These are phyloP conservation scores for Trametes cingulata DNA, from an alignment of 768 basidiomycete genomes.

Conservation along the genomic window DNA sequence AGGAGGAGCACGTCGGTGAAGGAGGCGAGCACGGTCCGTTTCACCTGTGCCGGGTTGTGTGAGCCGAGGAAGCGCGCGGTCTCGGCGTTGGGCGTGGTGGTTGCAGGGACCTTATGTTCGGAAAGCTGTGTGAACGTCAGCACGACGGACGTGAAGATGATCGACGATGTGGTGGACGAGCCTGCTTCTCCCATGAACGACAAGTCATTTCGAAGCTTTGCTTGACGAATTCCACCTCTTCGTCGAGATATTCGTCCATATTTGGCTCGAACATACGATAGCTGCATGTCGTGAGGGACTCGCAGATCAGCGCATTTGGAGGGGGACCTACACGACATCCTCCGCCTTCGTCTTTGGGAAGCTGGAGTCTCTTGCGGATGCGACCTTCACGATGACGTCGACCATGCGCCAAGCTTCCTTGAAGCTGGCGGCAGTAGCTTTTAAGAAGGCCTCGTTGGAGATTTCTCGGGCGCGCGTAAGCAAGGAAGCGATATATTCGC, in stretches of 20 bases:
- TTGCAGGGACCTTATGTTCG: constrained; percentile 22
- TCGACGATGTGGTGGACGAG: constrained; percentile 32
- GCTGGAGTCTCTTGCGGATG: constrained; percentile 40
- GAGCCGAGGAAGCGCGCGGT: constrained; percentile 73
- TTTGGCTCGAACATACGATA: constrained; percentile 94
- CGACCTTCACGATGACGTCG: constrained; percentile 67
- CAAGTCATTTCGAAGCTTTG: constrained; percentile 72
- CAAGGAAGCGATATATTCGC: constrained; percentile 82
- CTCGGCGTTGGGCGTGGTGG: constrained; percentile 6
- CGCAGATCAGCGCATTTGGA: background rate
- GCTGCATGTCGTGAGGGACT: constrained; percentile 40
- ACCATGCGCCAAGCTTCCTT: constrained; percentile 87
- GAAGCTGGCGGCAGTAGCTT: constrained; percentile 88
- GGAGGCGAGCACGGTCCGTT: constrained; percentile 88
- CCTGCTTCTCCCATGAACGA: constrained; percentile 78
- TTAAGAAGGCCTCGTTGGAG: constrained; percentile 69
- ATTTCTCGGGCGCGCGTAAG: constrained; percentile 77
- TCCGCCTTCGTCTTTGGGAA: constrained; percentile 62
- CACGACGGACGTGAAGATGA: background rate
- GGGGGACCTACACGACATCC: constrained; percentile 74
- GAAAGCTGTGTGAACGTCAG: constrained; percentile 22
- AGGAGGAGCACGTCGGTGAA: constrained; percentile 88
- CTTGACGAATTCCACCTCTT: constrained; percentile 86
- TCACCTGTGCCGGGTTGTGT: constrained; percentile 87
- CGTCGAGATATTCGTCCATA: constrained; percentile 97